Evolutionary conservation across 768 basidiomycete genomes (phyloP).

Genomic region (Boletus vinaceobasis): DNA sequence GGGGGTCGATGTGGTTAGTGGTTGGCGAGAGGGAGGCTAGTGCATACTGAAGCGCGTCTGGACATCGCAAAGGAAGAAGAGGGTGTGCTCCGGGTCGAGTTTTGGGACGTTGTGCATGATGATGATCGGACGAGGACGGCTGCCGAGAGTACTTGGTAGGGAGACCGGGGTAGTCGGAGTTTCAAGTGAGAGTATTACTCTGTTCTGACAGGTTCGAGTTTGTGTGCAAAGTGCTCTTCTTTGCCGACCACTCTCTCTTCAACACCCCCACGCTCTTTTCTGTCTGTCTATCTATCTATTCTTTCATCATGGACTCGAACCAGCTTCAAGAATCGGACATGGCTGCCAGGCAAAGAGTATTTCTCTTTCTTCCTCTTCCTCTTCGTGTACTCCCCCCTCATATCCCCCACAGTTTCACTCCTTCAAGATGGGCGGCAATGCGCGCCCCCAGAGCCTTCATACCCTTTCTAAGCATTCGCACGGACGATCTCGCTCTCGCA

Average conservation of each 20-base stretch:
- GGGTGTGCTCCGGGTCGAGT: constrained; percentile 37
- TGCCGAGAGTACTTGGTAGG: too few species aligned
- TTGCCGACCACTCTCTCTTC: constrained; percentile 22
- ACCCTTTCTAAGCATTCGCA: constrained; percentile 34
- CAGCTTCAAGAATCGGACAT: constrained; percentile 24
- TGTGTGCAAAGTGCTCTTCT: background rate
- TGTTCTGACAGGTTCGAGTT: background rate
- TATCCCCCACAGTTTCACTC: constrained; percentile 54
- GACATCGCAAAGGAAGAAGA: constrained; percentile 83
- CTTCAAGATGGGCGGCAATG: constrained; percentile 59
- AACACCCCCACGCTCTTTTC: constrained; percentile 25
- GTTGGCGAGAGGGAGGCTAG: background rate
- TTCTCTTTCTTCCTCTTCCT: background rate
- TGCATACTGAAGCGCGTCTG: constrained; percentile 70
- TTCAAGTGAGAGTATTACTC: background rate
- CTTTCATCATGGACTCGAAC: constrained; percentile 37
- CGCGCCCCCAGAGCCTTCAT: constrained; percentile 37
- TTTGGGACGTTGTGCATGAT: background rate
- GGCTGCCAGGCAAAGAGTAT: constrained; percentile 44
- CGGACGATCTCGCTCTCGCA: constrained; percentile 63
- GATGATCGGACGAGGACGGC: background rate
- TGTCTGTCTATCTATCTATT: background rate
- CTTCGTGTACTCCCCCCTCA: background rate
- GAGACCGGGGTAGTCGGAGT: background rate
- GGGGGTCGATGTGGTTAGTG: constrained; percentile 13